Evolutionary conservation across 805 yeast genomes (phyloP).

Genomic region (Zygosaccharomyces bisporus): DNA sequence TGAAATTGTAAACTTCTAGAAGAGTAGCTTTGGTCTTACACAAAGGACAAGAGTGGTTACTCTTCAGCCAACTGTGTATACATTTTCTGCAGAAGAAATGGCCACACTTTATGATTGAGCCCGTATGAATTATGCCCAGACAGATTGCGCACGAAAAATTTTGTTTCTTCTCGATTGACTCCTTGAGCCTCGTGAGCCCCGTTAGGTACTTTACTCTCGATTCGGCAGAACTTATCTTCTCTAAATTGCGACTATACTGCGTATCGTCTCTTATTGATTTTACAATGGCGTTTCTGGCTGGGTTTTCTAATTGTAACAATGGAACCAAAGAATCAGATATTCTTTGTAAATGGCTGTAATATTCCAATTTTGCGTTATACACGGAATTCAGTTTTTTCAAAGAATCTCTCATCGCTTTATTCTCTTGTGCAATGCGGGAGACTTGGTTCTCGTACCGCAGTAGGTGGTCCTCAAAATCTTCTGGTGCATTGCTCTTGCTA

Average conservation of each 20-base stretch:
- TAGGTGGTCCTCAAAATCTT: conserved; percentile 28
- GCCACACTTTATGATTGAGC: conserved; percentile 85
- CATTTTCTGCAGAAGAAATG: conserved; percentile 87
- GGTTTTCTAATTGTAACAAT: conserved; percentile 34
- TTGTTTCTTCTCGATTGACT: conserved; percentile 31
- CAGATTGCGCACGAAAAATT: conserved; percentile 69
- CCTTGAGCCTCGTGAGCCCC: conserved; percentile 36
- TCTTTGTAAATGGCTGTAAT: conserved; percentile 79
- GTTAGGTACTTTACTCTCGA: conserved; percentile 49
- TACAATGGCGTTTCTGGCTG: conserved; percentile 17
- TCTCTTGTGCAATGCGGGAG: conserved; percentile 23
- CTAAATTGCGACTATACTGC: conserved; percentile 22
- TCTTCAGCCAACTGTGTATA: conserved; percentile 65
- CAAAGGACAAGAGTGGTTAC: conserved; percentile 66
- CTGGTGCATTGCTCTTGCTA: conserved; percentile 7
- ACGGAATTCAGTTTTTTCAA: conserved; percentile 54
- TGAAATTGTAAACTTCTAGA: conserved; percentile 64
- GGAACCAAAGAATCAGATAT: conserved; percentile 77
- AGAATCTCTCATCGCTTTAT: conserved; percentile 38
- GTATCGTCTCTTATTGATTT: conserved; percentile 24
- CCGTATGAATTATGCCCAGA: conserved; percentile 61
- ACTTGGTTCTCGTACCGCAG: conserved; percentile 23
- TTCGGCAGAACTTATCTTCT: conserved; percentile 30
- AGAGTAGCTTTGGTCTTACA: conserved; percentile 56
- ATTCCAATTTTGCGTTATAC: conserved; percentile 76